Percentiles rank a stretch among this genome's conserved stretches.
Conservation (phyloP, 2,329 filamentous ascomycete genomes). For the Paramyrothecium roridum region DNA sequence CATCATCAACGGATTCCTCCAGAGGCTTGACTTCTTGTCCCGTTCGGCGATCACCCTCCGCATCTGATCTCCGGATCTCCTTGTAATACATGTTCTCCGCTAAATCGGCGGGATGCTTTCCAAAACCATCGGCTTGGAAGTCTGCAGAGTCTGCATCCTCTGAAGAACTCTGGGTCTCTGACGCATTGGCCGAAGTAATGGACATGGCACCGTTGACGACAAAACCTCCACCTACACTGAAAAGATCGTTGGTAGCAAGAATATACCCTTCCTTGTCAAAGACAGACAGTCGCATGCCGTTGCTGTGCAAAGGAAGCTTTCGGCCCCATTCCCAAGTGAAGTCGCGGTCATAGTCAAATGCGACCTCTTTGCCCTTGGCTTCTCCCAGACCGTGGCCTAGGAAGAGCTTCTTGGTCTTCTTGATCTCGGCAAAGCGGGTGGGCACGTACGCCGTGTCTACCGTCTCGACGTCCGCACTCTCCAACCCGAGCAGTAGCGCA, state of each 20-base stretch:
- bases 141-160: neutral
- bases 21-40: constrained; percentile 38
- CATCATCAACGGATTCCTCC: constrained; percentile 13
- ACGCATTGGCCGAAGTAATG: constrained; percentile 26
- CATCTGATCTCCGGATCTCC: constrained; percentile 43
- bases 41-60: constrained; percentile 40
- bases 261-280: constrained; percentile 43
- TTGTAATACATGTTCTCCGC: constrained; percentile 52
- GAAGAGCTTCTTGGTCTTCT: constrained; percentile 38
- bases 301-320: constrained; percentile 49
- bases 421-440: constrained; percentile 41
- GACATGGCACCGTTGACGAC: constrained; percentile 49
- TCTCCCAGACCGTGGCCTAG: constrained; percentile 37
- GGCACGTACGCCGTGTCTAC: constrained; percentile 48
- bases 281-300: constrained; percentile 49
- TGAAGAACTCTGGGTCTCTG: constrained; percentile 4
- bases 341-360: constrained; percentile 46
- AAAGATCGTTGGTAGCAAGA: constrained; percentile 46
- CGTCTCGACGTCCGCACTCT: constrained; percentile 45
- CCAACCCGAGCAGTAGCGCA: constrained; percentile 45
- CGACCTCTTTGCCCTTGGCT: constrained; percentile 39
- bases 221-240: constrained; percentile 50
- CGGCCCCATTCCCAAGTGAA: constrained; percentile 50
- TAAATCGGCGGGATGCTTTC: constrained; percentile 41
- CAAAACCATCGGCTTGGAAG: constrained; percentile 14